Percentiles rank a stretch among this genome's conserved stretches.
phyloP scores from a whole-genome alignment of 768 basidiomycete genomes.

The Sporobolomyces phaffii region DNA sequence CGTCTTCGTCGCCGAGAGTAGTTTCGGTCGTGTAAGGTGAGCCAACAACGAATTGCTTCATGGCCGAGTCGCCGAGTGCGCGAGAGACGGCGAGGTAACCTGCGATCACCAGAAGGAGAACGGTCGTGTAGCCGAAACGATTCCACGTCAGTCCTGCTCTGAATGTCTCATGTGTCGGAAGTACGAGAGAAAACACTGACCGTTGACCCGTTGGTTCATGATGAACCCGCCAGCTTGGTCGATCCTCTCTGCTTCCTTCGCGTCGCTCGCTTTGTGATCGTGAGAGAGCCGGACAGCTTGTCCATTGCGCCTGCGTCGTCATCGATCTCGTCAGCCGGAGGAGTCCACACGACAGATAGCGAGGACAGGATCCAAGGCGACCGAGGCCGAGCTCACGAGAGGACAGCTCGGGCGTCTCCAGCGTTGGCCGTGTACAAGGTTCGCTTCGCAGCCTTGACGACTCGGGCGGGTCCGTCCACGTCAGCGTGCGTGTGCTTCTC shows the following conservation, averaged over 20 bases:
- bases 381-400: constrained; percentile 53
- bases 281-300: constrained; percentile 93
- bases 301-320: constrained; percentile 59
- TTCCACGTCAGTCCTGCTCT: neutral
- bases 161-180: neutral
- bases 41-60: constrained; percentile 99
- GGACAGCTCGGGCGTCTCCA: constrained; percentile 89
- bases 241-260: constrained; percentile 94
- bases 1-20: constrained; percentile 78
- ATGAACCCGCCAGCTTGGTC: constrained; percentile 97
- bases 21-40: constrained; percentile 97
- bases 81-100: constrained; percentile 90
- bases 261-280: constrained; percentile 96
- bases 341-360: neutral
- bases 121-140: too few species aligned
- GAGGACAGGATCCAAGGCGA: neutral
- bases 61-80: constrained; percentile 89
- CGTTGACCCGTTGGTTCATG: constrained; percentile 96
- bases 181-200: constrained; percentile 45
- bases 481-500: constrained; percentile 1
- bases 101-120: constrained; percentile 49
- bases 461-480: constrained; percentile 25
- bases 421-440: constrained; percentile 87
- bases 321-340: neutral
- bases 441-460: constrained; percentile 50